These are phyloP conservation scores for Apostasia ramifera DNA, from an alignment of 106 monocot genomes.

Conservation along the genomic window DNA sequence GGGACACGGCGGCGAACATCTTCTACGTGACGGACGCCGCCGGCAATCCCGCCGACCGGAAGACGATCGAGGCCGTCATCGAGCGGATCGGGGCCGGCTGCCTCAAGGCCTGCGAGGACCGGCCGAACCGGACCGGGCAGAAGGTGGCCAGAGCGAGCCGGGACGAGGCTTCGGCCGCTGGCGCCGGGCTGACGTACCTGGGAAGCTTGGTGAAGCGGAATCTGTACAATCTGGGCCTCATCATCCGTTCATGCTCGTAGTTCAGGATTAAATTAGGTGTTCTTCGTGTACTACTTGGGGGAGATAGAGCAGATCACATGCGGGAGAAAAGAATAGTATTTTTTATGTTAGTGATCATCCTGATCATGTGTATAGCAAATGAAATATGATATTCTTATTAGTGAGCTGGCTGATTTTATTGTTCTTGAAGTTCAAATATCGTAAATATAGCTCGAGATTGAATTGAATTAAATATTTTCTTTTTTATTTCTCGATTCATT, in stretches of 20 bases:
- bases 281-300: no score
- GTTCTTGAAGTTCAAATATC: no score
- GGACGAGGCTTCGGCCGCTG: neutral
- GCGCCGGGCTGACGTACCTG: constrained; percentile 17
- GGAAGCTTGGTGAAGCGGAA: constrained; percentile 39
- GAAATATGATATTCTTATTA: no score
- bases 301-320: no score
- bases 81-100: constrained; percentile 20
- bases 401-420: no score
- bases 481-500: no score
- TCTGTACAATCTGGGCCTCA: constrained; percentile 43
- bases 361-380: no score
- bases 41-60: constrained; percentile 19
- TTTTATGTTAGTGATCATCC: no score
- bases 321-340: no score
- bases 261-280: no score
- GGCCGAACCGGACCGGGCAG: neutral
- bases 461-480: no score
- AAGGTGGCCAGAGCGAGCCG: neutral
- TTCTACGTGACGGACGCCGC: constrained; percentile 54
- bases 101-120: constrained; percentile 27
- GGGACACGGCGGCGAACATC: constrained; percentile 29
- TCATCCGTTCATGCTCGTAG: neutral
- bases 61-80: constrained; percentile 30
- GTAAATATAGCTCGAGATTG: no score